These are phyloP conservation scores for Sindora glabra DNA, from an alignment of 306 rosid species.

Conservation along the genomic window DNA sequence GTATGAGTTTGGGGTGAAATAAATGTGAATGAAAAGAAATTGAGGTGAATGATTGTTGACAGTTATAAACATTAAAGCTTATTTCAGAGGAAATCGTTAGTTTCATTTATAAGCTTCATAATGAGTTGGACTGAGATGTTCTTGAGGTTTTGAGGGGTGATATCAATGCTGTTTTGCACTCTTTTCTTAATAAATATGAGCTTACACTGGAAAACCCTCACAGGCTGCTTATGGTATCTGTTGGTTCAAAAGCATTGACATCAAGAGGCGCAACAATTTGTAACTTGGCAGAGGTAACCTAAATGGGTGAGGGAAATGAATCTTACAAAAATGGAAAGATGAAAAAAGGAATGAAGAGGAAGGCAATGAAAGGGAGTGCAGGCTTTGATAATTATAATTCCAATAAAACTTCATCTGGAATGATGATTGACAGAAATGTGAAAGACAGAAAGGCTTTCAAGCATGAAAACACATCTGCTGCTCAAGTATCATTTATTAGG, in stretches of 20 bases:
- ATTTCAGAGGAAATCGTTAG: too few species aligned
- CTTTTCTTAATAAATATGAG: background rate
- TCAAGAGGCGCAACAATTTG: conserved; percentile 14
- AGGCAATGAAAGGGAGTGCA: conserved; percentile 21
- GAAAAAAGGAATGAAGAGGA: conserved; percentile 37
- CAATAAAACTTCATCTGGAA: conserved; percentile 13
- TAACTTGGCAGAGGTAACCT: conserved; percentile 1
- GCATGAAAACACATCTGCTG: background rate
- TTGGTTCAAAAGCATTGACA: conserved; percentile 48
- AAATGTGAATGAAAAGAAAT: too few species aligned
- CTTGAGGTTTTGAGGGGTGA: too few species aligned
- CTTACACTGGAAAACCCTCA: background rate
- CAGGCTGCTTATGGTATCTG: conserved; percentile 30
- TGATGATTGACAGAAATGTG: background rate
- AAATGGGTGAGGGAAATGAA: conserved; percentile 41
- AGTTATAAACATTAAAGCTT: too few species aligned
- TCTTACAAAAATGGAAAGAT: conserved; percentile 14
- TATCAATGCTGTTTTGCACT: background rate
- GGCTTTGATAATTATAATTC: conserved; percentile 20
- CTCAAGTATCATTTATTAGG: conserved; percentile 45
- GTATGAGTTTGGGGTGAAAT: too few species aligned
- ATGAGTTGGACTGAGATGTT: too few species aligned
- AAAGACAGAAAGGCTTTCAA: conserved; percentile 12
- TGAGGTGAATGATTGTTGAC: too few species aligned
- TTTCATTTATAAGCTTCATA: too few species aligned